Evolutionary conservation across 2,329 filamentous ascomycete genomes (phyloP), one percentile per base, ranked within the genome.

Genomic region (Akanthomyces uredinophilus): DNA sequence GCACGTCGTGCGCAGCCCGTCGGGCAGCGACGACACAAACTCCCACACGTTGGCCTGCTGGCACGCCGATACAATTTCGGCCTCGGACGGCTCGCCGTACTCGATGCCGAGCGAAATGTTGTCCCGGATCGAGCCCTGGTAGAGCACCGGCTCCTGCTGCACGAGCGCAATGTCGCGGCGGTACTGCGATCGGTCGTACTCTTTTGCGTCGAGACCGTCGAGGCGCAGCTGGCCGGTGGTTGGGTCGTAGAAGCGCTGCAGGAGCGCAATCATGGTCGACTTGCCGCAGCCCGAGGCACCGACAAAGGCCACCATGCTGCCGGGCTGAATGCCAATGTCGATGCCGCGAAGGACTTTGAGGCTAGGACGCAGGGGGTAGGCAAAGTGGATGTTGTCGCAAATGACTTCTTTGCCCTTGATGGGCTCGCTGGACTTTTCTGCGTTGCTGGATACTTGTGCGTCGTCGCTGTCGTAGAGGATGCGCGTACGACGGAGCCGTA

Each of bases 1-100:
- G 24, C 89, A 87, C 1, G 79, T 75, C 0, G 88, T 89, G 1
- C 79, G 75, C 60, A 90, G 86, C 0, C 85, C 85, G 62, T 88
- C 75, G 2, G 84, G 83, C 0, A 87, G 75, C 1, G 79, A 80
- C 1, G 75, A 71, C 35, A 87, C 77, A 62, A 87, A 87, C 16
- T 83, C 79, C 67, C 81, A 79, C 2, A 82, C 80, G 69, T 84
- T 85, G 18, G 84, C 81, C 55, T 83, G 77, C 35, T 75, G 72
- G 63, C 82, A 84, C 1, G 83, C 83, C 1, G 76, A 72, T 13
- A 79, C 69, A 22, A 86, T 77, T 10, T 76, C 71, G 3, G 73
- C 74, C 22, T 74, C 74, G 4, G 68, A 64, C 0, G 72, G 71
- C 7, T 67, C 69, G 4, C 65, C 66, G 20, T 68, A 64, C 57